Conservation (phyloP, 192 early-diverging fungal genomes). For the Backusella westeae region DNA sequence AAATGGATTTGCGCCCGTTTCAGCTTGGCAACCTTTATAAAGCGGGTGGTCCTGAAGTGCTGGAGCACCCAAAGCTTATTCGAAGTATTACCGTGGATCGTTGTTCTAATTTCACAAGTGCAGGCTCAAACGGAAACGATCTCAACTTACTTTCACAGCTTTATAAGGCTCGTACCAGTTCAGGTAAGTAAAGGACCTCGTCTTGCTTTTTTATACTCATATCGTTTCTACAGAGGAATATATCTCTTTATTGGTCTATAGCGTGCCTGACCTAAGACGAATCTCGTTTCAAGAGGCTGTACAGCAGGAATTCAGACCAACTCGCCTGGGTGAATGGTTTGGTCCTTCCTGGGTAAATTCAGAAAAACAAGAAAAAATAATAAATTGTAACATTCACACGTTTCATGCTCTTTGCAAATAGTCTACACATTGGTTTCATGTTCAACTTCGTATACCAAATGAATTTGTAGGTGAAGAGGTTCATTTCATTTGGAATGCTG, state of each 20-base stretch:
- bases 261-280: constrained; percentile 65
- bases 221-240: constrained; percentile 35
- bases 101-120: constrained; percentile 67
- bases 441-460: constrained; percentile 68
- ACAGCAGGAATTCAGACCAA: constrained; percentile 63
- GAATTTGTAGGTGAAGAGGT: constrained; percentile 67
- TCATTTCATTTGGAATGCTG: constrained; percentile 83
- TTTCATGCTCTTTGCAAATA: constrained; percentile 20
- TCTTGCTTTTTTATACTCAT: constrained; percentile 10
- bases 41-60: constrained; percentile 7
- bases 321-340: constrained; percentile 71
- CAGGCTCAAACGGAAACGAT: constrained; percentile 66
- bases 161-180: constrained; percentile 40
- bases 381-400: background rate
- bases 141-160: constrained; percentile 56
- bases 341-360: constrained; percentile 77
- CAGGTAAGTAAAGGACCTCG: constrained; percentile 6
- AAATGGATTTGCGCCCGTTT: constrained; percentile 4
- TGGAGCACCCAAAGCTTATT: constrained; percentile 39
- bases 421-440: constrained; percentile 77
- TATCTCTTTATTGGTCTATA: constrained; percentile 57
- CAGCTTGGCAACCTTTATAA: background rate
- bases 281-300: constrained; percentile 78
- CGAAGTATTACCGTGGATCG: constrained; percentile 75
- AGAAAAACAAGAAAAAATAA: background rate